A percentile compares a stretch with the other conserved stretches of the same genome.
These are phyloP conservation scores for Melastoma candidum DNA, from an alignment of 441 rosid genomes.

Conservation along the genomic window DNA sequence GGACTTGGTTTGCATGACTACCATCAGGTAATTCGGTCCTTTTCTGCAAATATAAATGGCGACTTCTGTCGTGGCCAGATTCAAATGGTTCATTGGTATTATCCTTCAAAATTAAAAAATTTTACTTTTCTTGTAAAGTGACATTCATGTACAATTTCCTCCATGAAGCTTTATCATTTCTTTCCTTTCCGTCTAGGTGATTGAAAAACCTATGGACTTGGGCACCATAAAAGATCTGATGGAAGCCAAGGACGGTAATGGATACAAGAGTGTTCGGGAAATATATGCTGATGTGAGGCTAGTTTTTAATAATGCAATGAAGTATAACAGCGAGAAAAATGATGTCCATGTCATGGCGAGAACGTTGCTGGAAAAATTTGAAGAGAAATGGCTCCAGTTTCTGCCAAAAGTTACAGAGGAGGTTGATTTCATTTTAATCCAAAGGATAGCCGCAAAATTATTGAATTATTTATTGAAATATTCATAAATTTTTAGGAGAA, in stretches of 20 bases:
- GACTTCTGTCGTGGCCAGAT: too few relatives aligned
- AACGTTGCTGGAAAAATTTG: conserved; percentile 73
- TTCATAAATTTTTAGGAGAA: conserved; percentile 48
- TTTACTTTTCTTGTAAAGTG: too few relatives aligned
- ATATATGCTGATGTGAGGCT: conserved; percentile 90
- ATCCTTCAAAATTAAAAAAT: too few relatives aligned
- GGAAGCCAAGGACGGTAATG: conserved; percentile 88
- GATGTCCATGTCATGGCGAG: conserved; percentile 90
- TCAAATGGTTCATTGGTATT: too few relatives aligned
- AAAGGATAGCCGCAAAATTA: too few relatives aligned
- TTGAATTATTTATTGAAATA: too few relatives aligned
- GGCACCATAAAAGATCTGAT: conserved; percentile 76
- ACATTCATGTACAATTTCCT: too few relatives aligned
- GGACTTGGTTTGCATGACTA: conserved; percentile 89
- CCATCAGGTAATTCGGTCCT: conserved; percentile 39
- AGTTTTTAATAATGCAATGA: conserved; percentile 96
- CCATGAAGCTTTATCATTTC: too few relatives aligned
- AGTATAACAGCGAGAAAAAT: conserved; percentile 70
- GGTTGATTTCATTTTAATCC: conserved; percentile 25
- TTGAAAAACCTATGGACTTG: conserved; percentile 98
- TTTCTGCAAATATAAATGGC: too few relatives aligned
- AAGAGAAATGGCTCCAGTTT: conserved; percentile 85
- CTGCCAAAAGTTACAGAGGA: conserved; percentile 90
- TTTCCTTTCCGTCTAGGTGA: conserved; percentile 34
- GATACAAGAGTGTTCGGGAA: conserved; percentile 86